Evolutionary conservation across 2,329 filamentous ascomycete species (phyloP).

Genomic region (Thyridium curvatum): DNA sequence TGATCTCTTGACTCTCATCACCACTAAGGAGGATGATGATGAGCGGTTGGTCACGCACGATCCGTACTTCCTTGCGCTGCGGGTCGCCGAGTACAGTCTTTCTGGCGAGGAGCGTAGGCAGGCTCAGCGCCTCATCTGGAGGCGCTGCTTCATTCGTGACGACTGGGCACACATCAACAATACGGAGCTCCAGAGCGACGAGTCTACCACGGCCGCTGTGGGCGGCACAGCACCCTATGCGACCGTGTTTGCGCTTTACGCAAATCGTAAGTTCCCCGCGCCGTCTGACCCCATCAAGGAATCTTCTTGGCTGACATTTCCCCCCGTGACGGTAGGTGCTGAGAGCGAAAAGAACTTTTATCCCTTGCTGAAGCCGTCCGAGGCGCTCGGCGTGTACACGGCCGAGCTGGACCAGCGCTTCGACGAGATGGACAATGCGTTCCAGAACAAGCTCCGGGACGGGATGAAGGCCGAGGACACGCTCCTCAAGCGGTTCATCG

Average conservation of each 20-base stretch:
- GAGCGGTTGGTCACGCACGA: slow-evolving; percentile 36
- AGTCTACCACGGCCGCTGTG: slow-evolving; percentile 56
- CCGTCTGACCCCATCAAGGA: too few relatives aligned
- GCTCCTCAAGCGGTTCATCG: slow-evolving; percentile 56
- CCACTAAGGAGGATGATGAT: slow-evolving; percentile 33
- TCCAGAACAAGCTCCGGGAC: slow-evolving; percentile 60
- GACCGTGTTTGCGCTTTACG: slow-evolving; percentile 59
- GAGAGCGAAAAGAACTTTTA: slow-evolving; percentile 35
- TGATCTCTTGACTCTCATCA: slow-evolving; percentile 73
- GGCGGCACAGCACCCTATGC: slow-evolving; percentile 61
- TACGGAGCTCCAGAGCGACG: slow-evolving; percentile 67
- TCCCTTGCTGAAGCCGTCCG: slow-evolving; percentile 41
- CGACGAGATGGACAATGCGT: slow-evolving; percentile 52
- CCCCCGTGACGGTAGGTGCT: slow-evolving; percentile 17
- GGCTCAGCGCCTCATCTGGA: slow-evolving; percentile 68
- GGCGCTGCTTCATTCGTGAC: slow-evolving; percentile 75
- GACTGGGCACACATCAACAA: slow-evolving; percentile 79
- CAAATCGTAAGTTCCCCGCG: slow-evolving; percentile 49
- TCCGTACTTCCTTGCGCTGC: slow-evolving; percentile 72
- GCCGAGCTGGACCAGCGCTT: slow-evolving; percentile 54
- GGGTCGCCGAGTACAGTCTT: slow-evolving; percentile 49
- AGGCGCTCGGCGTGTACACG: slow-evolving; percentile 53
- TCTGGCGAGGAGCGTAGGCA: slow-evolving; percentile 51
- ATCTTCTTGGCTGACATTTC: too few relatives aligned
- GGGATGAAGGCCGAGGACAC: slow-evolving; percentile 71